Percentiles rank a stretch among this genome's conserved stretches.
phyloP scores from a whole-genome alignment of 78 protist species.

The Protostelium mycophagum region DNA sequence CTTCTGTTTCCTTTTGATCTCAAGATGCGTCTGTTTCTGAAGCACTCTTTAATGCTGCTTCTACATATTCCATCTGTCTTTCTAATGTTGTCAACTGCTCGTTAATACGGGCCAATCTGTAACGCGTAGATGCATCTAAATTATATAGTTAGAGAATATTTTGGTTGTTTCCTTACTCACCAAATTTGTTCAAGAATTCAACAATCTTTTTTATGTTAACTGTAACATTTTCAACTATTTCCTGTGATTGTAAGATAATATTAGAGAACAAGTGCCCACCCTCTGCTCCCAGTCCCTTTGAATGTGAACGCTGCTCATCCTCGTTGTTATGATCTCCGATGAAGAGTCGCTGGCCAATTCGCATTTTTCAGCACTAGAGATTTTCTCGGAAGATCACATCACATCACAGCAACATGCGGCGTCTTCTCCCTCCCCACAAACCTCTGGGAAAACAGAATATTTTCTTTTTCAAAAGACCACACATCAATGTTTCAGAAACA shows the following conservation, averaged over 20 bases:
- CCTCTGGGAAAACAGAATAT: too few species aligned
- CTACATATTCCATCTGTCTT: conserved; percentile 65
- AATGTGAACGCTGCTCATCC: too few species aligned
- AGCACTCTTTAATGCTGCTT: conserved; percentile 44
- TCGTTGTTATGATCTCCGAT: too few species aligned
- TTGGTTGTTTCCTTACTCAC: conserved; percentile 6
- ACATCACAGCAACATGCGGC: too few species aligned
- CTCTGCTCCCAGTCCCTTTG: conserved; percentile 68
- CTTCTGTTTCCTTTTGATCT: too few species aligned
- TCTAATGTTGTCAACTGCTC: conserved; percentile 46
- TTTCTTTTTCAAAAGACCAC: too few species aligned
- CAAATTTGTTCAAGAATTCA: conserved; percentile 61
- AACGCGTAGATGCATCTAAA: conserved; percentile 53
- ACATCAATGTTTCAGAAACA: too few species aligned
- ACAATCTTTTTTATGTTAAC: conserved; percentile 58
- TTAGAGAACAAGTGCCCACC: background rate
- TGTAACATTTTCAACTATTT: conserved; percentile 35
- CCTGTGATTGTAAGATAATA: background rate
- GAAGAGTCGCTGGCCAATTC: too few species aligned
- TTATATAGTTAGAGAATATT: background rate
- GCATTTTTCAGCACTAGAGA: too few species aligned
- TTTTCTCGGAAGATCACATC: too few species aligned
- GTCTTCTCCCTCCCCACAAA: too few species aligned
- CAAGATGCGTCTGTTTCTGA: too few species aligned
- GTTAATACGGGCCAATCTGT: conserved; percentile 40